Evolutionary conservation across 768 basidiomycete genomes (phyloP), one percentile per base, ranked within the genome.

Genomic region (Podaxis rugospora): DNA sequence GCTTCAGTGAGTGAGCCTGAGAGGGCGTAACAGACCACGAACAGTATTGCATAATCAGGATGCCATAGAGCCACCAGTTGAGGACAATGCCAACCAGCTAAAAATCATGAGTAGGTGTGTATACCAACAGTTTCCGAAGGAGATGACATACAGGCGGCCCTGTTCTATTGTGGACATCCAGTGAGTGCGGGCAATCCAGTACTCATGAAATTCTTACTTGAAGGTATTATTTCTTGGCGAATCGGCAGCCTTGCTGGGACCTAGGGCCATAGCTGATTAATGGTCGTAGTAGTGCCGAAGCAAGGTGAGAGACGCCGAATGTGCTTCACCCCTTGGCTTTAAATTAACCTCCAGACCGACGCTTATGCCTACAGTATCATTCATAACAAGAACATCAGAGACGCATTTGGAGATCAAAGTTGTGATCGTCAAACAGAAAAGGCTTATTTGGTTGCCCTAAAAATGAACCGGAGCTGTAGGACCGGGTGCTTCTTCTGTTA

Each of bases 31-130:
- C 1, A 23, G 6, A 14, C 10, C 32, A 54, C 59, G 6, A 28
- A 60, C 59, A 39, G 28, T 60, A 60, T 54, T 60, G 59, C 59
- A 60, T 60, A 28, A 60, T 9, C 7, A 60, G 42, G 21, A 60
- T 60, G 14, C 59, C 59, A 37, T 35, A 60, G n/a, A 60, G 52
- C 59, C 59, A 60, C 59, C 59, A 60, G 27, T 54, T 60, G 10
- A 60, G 59, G 18, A 53, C 7, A 46, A 60, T 53, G 21, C 51
- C 52, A 7, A 60, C 59, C 10, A 51, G 7, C 28, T 40, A 42
- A 4, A 2, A 18, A 5, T 9, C 47, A 10, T 23, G 25, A 6
- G 14, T 16, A 47, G 9, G 18, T 49, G 18, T 13, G 23, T 5
- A 27, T 13, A 27, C 0, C 4, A 14, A 23, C 47, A 23, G 9